These are phyloP conservation scores for Exutisphaerella laricina DNA, from an alignment of 2,329 filamentous ascomycete species.

Conservation along the genomic window DNA sequence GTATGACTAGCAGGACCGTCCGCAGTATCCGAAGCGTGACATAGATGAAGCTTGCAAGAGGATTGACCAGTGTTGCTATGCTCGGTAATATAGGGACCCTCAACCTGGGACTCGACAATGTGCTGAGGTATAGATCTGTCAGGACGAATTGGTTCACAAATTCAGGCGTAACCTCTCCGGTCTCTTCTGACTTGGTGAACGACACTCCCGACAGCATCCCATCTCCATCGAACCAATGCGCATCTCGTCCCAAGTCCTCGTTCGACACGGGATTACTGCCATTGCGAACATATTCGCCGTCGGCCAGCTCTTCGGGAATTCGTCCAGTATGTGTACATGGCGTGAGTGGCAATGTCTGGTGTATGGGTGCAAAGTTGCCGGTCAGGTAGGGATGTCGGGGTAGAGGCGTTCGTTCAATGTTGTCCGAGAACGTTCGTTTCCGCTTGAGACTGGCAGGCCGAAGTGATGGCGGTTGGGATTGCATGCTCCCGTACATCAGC, in stretches of 20 bases:
- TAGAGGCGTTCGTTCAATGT: conserved; percentile 29
- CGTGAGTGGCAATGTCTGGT: conserved; percentile 50
- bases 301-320: conserved; percentile 60
- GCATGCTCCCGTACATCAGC: neutral
- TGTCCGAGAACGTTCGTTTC: conserved; percentile 27
- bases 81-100: conserved; percentile 58
- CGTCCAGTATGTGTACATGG: conserved; percentile 53
- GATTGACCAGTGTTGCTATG: conserved; percentile 60
- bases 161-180: conserved; percentile 48
- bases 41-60: conserved; percentile 48
- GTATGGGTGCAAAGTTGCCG: conserved; percentile 66
- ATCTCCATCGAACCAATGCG: conserved; percentile 71
- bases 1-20: conserved; percentile 52
- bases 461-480: neutral
- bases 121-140: conserved; percentile 60
- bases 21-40: conserved; percentile 52
- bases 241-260: conserved; percentile 54
- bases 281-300: conserved; percentile 67
- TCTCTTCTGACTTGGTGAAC: conserved; percentile 46
- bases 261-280: conserved; percentile 63
- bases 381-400: conserved; percentile 47
- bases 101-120: conserved; percentile 44
- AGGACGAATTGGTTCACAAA: conserved; percentile 66
- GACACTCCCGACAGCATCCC: conserved; percentile 66
- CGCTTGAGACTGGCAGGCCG: conserved; percentile 22